Evolutionary conservation across 2,329 filamentous ascomycete species (phyloP).

Genomic region (Tolypocladium album): DNA sequence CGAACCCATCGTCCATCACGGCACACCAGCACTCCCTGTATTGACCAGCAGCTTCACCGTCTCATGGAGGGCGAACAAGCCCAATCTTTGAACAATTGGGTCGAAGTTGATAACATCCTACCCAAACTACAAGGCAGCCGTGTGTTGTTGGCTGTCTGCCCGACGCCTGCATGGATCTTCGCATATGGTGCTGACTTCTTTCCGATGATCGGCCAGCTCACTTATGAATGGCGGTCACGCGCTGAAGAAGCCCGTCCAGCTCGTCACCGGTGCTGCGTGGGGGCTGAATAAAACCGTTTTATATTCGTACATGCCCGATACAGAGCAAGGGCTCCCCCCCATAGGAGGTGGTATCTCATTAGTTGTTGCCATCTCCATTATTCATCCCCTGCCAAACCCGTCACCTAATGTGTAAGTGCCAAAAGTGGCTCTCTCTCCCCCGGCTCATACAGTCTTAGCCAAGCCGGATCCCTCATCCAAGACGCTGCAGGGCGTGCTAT

Average conservation of each 20-base stretch:
- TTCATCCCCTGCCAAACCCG: background rate
- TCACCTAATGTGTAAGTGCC: background rate
- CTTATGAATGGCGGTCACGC: background rate
- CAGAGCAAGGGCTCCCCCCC: background rate
- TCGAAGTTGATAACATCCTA: background rate
- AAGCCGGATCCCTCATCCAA: background rate
- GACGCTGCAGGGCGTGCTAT: too few species aligned
- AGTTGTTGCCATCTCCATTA: background rate
- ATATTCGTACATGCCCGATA: background rate
- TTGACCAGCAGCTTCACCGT: background rate
- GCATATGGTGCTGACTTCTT: background rate
- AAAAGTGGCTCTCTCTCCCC: background rate
- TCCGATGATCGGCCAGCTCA: background rate
- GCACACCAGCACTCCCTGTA: background rate
- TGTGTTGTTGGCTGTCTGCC: background rate
- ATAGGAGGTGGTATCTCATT: background rate
- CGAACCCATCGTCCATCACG: background rate
- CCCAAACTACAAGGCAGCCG: background rate
- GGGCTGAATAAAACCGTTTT: background rate
- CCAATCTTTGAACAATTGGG: too few species aligned
- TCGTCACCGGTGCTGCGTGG: background rate
- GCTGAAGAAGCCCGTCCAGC: background rate
- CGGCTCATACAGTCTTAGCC: background rate
- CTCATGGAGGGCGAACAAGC: background rate
- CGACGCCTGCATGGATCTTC: background rate